Base-by-base conservation (phyloP, 371 early-diverging fungal species). In the Umbelopsis sp. region DNA sequence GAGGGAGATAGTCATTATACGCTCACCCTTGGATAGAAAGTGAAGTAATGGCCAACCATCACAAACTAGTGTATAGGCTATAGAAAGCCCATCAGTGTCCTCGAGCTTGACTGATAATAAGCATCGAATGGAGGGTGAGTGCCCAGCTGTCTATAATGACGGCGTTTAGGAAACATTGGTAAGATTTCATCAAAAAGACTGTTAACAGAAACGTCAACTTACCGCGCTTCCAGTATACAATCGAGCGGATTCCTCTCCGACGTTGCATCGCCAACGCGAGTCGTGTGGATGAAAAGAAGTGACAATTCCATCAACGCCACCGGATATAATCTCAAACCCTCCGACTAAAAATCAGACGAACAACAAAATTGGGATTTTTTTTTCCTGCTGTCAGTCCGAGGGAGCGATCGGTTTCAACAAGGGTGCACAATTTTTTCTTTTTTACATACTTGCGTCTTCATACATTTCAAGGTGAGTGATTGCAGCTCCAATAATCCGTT, bases 221-320 rank as follows among this genome's bases (percentile, higher is more conserved):
- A 78, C 81, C 45, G 67, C 68, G 1, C 66, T 71, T 12, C 73
- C 37, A 1, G 67, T 72, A 16, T 75, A 70, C 24, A 76, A n/a
- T 29, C 71, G 77, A 10, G 72, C 77, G 0, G 82, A 79, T 69
- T 77, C 79, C 45, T 78, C 76, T 14, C 75, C 73, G 18, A 85
- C 68, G 63, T 79, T 79, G 10, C 78, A 67, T 53, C 78, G 75
- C 85, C 85, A 85, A 20, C 81, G 52, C 2, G 74, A 71, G 35
- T 80, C 75, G 66, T 79, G 77, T 3, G 77, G 79, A n/a, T 75
- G 78, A 68, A 85, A 82, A 45, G 81, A 77, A 6, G 77, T 80
- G 3, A 85, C 53, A 9, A 68, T 72, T 10, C 85, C 85, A 66
- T 73, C 73, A 22, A 74, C 75, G 68, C 79, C 79, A 6, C 85